Percentiles rank a stretch among this genome's conserved stretches.
phyloP scores from a whole-genome alignment of 768 basidiomycete species.

The Rhodosporidiobolus odoratus region DNA sequence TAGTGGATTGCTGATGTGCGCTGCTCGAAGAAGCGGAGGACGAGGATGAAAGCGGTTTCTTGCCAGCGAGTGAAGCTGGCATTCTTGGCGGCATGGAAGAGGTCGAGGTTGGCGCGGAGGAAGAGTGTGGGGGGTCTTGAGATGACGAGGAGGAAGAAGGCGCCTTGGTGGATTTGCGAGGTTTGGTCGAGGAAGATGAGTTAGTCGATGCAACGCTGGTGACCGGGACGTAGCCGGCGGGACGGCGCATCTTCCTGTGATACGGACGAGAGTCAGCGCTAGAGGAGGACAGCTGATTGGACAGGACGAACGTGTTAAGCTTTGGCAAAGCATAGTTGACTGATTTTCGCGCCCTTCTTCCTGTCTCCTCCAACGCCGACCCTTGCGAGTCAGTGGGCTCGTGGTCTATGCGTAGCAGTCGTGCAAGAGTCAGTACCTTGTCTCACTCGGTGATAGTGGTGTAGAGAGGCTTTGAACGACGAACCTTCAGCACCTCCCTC shows the following conservation, averaged over 20 bases:
- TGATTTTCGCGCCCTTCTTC: slow-evolving; percentile 36
- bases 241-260: slow-evolving; percentile 39
- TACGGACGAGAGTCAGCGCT: not conserved
- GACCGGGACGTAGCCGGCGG: slow-evolving; percentile 37
- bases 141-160: not conserved
- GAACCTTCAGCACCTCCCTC: not conserved
- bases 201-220: slow-evolving; percentile 3
- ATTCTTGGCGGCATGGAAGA: not conserved
- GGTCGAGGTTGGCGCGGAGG: not conserved
- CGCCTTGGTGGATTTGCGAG: slow-evolving; percentile 29
- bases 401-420: not conserved
- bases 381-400: slow-evolving; percentile 1
- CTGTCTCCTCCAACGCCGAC: not conserved
- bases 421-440: not conserved
- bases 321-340: slow-evolving; percentile 42
- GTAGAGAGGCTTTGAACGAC: not conserved
- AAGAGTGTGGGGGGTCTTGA: not conserved
- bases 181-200: not conserved
- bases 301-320: slow-evolving; percentile 37
- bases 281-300: not conserved
- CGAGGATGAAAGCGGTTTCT: not conserved
- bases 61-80: slow-evolving; percentile 22
- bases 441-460: too few species aligned
- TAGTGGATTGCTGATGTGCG: not conserved
- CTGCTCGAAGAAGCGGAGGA: not conserved